phyloP scores from a whole-genome alignment of 2,329 filamentous ascomycete species.

The Juglanconis sp. region DNA sequence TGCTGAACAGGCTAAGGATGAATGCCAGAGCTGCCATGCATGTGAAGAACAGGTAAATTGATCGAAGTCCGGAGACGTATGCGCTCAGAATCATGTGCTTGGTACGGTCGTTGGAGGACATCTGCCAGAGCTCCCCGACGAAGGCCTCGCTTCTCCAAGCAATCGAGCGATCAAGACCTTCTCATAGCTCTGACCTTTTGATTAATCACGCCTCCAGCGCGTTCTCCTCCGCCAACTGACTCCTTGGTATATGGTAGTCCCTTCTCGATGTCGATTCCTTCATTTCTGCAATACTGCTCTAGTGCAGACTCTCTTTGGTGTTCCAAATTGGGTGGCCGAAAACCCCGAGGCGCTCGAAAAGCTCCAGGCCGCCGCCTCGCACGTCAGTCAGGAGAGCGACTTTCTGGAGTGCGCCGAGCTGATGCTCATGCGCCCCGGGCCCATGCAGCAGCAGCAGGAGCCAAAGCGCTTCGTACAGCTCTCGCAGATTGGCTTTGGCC shows the following conservation, averaged over 20 bases:
- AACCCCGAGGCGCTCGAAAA: conserved; percentile 18
- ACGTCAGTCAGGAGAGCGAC: not conserved
- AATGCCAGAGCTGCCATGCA: not conserved
- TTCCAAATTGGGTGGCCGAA: conserved; percentile 25
- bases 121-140: not conserved
- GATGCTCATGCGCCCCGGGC: not conserved
- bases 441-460: not conserved
- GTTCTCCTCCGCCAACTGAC: too few relatives aligned
- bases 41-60: not conserved
- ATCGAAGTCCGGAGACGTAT: not conserved
- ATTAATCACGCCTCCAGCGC: too few relatives aligned
- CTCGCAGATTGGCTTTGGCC: not conserved
- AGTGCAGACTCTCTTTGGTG: too few relatives aligned
- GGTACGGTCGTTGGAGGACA: not conserved
- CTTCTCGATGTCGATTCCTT: too few relatives aligned
- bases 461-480: not conserved
- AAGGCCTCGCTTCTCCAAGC: not conserved
- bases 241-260: too few relatives aligned
- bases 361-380: not conserved
- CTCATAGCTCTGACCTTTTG: too few relatives aligned
- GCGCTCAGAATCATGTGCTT: not conserved
- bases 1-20: not conserved
- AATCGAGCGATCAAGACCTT: not conserved
- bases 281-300: too few relatives aligned
- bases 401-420: not conserved